Evolutionary conservation across 495 filamentous ascomycete genomes (phyloP).

Genomic region (Bacidia rubella): DNA sequence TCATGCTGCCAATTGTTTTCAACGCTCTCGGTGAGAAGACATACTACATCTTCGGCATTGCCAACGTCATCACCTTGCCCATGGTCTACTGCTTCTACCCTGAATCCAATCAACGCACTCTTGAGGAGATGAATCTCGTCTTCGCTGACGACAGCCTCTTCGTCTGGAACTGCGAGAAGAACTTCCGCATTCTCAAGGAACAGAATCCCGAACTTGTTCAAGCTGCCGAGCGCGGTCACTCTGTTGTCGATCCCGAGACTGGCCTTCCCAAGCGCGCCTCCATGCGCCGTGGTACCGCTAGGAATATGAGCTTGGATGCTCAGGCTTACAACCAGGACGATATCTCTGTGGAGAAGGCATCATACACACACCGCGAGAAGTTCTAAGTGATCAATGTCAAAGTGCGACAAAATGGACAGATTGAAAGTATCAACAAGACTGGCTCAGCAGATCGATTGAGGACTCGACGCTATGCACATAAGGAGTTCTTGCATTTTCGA

Average conservation of each 20-base stretch:
- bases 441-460: neutral
- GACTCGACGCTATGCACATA: neutral
- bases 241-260: slow-evolving; percentile 34
- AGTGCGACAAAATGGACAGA: neutral
- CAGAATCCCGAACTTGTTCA: slow-evolving; percentile 38
- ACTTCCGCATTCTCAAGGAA: slow-evolving; percentile 37
- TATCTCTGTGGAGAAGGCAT: slow-evolving; percentile 16
- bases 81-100: slow-evolving; percentile 60
- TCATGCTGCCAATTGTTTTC: slow-evolving; percentile 54
- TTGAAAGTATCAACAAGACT: neutral
- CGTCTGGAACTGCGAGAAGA: slow-evolving; percentile 53
- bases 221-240: slow-evolving; percentile 31
- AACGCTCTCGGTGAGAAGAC: slow-evolving; percentile 48
- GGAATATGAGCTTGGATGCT: slow-evolving; percentile 20
- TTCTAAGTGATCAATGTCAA: neutral
- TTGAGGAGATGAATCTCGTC: slow-evolving; percentile 57
- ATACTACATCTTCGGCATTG: slow-evolving; percentile 50
- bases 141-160: slow-evolving; percentile 47
- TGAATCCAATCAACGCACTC: slow-evolving; percentile 51
- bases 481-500: neutral
- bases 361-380: slow-evolving; percentile 17
- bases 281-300: slow-evolving; percentile 13
- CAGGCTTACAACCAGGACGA: slow-evolving; percentile 14
- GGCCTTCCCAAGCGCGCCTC: slow-evolving; percentile 20
- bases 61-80: slow-evolving; percentile 48